These are phyloP conservation scores for Amaranthus cruentus DNA, from an alignment of 148 eudicot species.

Conservation along the genomic window DNA sequence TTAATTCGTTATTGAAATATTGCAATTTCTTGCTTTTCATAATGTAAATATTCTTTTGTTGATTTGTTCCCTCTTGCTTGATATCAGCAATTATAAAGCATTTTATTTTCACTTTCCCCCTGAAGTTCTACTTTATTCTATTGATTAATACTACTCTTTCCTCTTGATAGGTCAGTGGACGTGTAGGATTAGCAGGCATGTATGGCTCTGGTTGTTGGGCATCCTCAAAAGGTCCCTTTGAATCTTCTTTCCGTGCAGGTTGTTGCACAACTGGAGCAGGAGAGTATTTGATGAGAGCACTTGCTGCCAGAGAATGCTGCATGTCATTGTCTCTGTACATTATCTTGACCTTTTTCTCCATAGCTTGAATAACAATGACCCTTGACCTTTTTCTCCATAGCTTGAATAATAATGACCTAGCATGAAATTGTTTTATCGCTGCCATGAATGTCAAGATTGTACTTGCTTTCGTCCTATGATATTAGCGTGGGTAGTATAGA, in stretches of 20 bases:
- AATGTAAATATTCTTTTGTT: neutral
- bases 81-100: too few species aligned
- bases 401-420: neutral
- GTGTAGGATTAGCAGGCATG: conserved; percentile 92
- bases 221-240: conserved; percentile 65
- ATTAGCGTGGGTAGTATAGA: neutral
- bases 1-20: neutral
- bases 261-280: conserved; percentile 94
- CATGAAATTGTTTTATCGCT: neutral
- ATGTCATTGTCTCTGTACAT: conserved; percentile 68
- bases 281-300: conserved; percentile 84
- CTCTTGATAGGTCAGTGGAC: conserved; percentile 69
- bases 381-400: neutral
- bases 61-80: neutral
- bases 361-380: neutral
- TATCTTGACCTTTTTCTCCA: conserved; percentile 12
- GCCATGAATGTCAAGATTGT: neutral
- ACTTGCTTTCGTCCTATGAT: neutral
- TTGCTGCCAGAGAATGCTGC: conserved; percentile 92
- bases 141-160: neutral
- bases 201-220: conserved; percentile 99
- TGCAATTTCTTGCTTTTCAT: neutral
- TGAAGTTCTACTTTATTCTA: neutral
- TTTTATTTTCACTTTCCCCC: neutral
- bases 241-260: conserved; percentile 57